Base-by-base conservation (phyloP, 352 stramenopile species). In the Pythium plurisporium region DNA sequence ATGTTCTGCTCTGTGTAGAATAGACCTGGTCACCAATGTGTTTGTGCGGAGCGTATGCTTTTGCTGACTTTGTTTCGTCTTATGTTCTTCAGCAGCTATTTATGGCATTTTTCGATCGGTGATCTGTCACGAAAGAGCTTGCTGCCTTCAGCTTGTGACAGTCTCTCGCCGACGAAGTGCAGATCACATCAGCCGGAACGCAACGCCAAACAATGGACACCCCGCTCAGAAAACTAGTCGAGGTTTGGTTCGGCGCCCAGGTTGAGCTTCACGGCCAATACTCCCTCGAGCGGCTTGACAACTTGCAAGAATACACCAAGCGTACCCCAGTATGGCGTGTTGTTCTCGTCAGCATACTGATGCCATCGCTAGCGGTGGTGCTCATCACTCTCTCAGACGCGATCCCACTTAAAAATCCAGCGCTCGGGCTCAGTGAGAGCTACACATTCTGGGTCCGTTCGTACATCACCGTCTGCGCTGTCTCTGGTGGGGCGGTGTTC, bases 211-310 rank as follows among this genome's bases (percentile, higher is more conserved):
- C n/a, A n/a, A n/a, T n/a, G n/a, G n/a, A n/a, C n/a, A n/a, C n/a
- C n/a, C n/a, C n/a, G n/a, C n/a, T n/a, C n/a, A n/a, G n/a, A n/a
- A n/a, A n/a, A n/a, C n/a, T 38, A n/a, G 33, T 15, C 40, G 29
- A n/a, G 10, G 25, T 26, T 17, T 49, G 42, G 22, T 34, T 7
- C 22, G 10, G 17, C 2, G 29, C 45, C 25, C 45, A 52, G 19
- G 45, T 52, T 1, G 45, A 52, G 29, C 29, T 52, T 10, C 45
- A 52, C 11, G 45, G 29, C 17, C 45, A 52, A 19, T 52, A 52
- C 20, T 52, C 45, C 4, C 45, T 52, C 29, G 22, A 27, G 22
- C 45, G 45, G 25, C 45, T 52, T n/a, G 12, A 52, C 5, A 36
- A 26, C 14, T 20, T 52, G 4, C 22, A 52, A 25, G 33, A 12